Percentiles rank a stretch among this genome's conserved stretches.
Conservation (phyloP, 2,329 filamentous ascomycete genomes). For the Hypoxylon sp. region DNA sequence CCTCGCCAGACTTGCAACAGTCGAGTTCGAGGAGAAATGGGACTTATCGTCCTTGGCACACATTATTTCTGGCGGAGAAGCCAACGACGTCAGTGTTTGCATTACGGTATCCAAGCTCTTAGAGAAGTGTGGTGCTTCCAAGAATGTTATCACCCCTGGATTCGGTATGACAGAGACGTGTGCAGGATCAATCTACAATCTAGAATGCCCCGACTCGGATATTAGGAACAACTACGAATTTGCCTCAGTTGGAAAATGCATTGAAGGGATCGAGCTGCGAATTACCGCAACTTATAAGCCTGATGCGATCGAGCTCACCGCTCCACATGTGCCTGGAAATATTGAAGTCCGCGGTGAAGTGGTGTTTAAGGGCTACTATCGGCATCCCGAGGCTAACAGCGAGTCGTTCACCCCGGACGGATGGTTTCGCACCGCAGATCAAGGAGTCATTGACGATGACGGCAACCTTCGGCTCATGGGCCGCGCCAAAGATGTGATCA, state of each 20-base stretch:
- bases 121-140: conserved; percentile 51
- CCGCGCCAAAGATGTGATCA: conserved; percentile 61
- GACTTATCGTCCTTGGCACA: conserved; percentile 53
- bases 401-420: conserved; percentile 68
- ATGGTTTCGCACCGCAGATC: conserved; percentile 62
- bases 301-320: conserved; percentile 58
- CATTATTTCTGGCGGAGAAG: conserved; percentile 63
- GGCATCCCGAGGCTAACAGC: conserved; percentile 67
- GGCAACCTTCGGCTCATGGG: conserved; percentile 58
- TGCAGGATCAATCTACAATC: conserved; percentile 63
- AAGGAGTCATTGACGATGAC: conserved; percentile 53
- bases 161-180: conserved; percentile 70
- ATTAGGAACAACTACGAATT: conserved; percentile 48
- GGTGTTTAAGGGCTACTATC: conserved; percentile 76
- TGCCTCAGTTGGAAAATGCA: conserved; percentile 58
- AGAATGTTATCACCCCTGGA: conserved; percentile 57
- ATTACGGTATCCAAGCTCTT: conserved; percentile 49
- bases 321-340: too few relatives aligned
- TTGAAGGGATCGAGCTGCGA: conserved; percentile 55
- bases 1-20: not conserved
- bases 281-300: conserved; percentile 42
- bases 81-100: conserved; percentile 58
- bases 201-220: conserved; percentile 60
- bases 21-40: conserved; percentile 1
- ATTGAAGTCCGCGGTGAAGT: conserved; percentile 69